A percentile compares a stretch with the other conserved stretches of the same genome.
phyloP scores from a whole-genome alignment of 345 rosid genomes.

The Gossypium australe region DNA sequence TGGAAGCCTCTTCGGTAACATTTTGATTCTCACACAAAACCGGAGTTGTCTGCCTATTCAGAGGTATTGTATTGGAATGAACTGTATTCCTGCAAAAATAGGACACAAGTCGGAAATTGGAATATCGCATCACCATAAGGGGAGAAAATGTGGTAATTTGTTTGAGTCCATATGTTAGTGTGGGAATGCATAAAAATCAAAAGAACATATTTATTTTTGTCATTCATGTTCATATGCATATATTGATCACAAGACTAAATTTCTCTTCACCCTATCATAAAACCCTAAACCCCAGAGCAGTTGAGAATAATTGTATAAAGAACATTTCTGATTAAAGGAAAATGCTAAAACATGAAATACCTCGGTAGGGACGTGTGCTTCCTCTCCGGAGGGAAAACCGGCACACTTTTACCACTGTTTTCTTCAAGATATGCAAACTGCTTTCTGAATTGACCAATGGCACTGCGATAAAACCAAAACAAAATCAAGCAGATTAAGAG shows the following conservation, averaged over 20 bases:
- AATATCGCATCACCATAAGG: neutral
- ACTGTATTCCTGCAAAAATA: constrained; percentile 34
- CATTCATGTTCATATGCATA: neutral
- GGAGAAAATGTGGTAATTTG: neutral
- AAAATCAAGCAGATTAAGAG: neutral
- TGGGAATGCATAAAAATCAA: neutral
- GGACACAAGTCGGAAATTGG: constrained; percentile 5
- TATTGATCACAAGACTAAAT: neutral
- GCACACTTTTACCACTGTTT: constrained; percentile 76
- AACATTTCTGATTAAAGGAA: neutral
- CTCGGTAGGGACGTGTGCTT: constrained; percentile 65
- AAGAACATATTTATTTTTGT: neutral
- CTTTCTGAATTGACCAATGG: constrained; percentile 81
- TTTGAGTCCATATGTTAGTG: neutral
- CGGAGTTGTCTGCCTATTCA: constrained; percentile 37
- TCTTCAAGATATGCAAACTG: constrained; percentile 94
- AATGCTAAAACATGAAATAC: constrained; percentile 14
- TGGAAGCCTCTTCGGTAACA: constrained; percentile 39
- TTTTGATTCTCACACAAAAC: constrained; percentile 40
- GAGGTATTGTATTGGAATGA: constrained; percentile 46
- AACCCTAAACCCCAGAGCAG: neutral
- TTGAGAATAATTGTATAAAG: neutral
- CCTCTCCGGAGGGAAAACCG: constrained; percentile 78
- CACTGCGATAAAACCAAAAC: constrained; percentile 47
- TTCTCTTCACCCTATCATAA: neutral